Evolutionary conservation across 148 eudicot genomes (phyloP).

Genomic region (Selenicereus undatus): DNA sequence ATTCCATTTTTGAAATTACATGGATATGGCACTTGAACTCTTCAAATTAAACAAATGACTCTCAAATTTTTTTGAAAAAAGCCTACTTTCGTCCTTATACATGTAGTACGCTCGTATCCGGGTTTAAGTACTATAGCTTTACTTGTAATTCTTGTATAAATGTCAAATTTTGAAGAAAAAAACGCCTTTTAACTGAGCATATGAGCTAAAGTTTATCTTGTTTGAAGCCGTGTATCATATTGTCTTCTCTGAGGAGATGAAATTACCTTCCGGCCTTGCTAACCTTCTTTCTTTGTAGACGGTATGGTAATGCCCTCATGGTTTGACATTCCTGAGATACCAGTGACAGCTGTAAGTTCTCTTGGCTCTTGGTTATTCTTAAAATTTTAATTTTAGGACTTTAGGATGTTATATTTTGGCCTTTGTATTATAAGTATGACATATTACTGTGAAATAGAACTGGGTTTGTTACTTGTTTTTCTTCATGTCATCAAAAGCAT

Average conservation of each 20-base stretch:
- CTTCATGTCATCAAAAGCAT: background rate
- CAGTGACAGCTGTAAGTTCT: slow-evolving; percentile 72
- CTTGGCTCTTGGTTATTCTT: background rate
- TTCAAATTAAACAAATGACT: no score
- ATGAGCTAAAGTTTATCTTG: background rate
- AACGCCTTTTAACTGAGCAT: background rate
- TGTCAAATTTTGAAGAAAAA: background rate
- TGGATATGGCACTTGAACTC: no score
- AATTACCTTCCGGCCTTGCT: background rate
- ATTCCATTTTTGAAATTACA: no score
- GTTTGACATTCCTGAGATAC: slow-evolving; percentile 88
- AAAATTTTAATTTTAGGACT: background rate
- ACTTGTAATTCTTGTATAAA: background rate
- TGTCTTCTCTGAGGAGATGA: slow-evolving; percentile 3
- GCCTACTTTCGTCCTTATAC: no score
- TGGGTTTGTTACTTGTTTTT: background rate
- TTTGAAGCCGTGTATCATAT: background rate
- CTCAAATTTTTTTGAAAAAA: no score
- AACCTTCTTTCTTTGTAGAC: slow-evolving; percentile 43
- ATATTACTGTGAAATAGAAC: background rate
- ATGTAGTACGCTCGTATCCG: no score
- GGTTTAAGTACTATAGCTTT: background rate
- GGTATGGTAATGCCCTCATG: slow-evolving; percentile 89
- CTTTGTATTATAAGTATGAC: background rate
- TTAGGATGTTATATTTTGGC: background rate